Conservation (phyloP, 2,329 filamentous ascomycete species). For the Colletotrichum sp. region DNA sequence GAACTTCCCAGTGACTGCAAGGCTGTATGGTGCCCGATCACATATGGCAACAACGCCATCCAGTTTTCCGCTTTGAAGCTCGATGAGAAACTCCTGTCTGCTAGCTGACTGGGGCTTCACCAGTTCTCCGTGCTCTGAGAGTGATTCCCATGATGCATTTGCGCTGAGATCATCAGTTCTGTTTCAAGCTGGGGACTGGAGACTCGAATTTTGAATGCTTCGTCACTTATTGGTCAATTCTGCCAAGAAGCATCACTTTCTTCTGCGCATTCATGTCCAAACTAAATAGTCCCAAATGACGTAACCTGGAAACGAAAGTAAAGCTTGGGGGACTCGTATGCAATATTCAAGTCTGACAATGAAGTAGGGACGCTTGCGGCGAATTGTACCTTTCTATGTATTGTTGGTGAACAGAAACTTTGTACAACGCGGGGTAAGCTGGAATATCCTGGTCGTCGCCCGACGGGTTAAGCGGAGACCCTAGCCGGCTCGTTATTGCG, state of each 20-base stretch:
- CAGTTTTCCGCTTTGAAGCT: background rate
- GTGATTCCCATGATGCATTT: background rate
- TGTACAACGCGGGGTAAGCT: background rate
- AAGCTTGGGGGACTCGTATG: background rate
- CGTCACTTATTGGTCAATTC: background rate
- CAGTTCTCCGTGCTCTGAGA: background rate
- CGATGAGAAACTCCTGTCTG: background rate
- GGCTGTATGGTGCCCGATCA: background rate
- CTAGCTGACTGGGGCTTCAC: background rate
- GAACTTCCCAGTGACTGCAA: conserved; percentile 59
- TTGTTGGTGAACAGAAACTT: background rate
- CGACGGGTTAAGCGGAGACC: background rate
- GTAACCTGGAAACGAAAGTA: background rate
- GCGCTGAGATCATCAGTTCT: background rate
- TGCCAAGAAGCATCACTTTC: background rate
- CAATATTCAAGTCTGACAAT: background rate
- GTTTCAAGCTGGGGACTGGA: background rate
- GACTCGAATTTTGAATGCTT: background rate
- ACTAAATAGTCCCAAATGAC: background rate
- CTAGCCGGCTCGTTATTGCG: background rate
- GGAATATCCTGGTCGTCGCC: background rate
- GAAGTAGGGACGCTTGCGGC: background rate
- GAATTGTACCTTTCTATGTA: background rate
- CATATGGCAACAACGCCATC: background rate
- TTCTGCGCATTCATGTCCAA: background rate